Evolutionary conservation across 148 eudicot species (phyloP).

Genomic region (Bassia scoparia): DNA sequence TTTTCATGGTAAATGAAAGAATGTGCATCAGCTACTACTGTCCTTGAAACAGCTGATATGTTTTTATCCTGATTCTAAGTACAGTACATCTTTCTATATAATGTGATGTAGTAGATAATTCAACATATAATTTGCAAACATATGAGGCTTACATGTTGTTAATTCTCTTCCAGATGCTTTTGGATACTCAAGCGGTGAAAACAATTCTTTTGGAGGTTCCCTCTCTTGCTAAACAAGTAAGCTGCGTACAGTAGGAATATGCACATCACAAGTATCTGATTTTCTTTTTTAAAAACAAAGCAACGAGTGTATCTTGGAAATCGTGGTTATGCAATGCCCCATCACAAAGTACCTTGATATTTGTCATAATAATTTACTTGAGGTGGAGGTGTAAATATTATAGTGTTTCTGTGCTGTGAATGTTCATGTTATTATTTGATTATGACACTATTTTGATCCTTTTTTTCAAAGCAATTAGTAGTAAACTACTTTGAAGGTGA

Average conservation of each 20-base stretch:
- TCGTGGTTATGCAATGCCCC: background rate
- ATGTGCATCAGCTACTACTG: background rate
- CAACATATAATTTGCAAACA: background rate
- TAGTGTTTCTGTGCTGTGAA: background rate
- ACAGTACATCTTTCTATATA: background rate
- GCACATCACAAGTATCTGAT: background rate
- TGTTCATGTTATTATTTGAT: background rate
- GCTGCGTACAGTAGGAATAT: conserved; percentile 1
- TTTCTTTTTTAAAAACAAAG: background rate
- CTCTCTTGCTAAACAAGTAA: conserved; percentile 87
- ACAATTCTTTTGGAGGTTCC: conserved; percentile 96
- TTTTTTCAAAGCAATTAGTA: background rate
- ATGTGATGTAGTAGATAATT: background rate
- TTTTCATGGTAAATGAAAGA: background rate
- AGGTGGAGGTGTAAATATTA: background rate
- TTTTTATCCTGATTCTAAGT: background rate
- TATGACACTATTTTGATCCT: background rate
- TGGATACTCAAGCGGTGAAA: conserved; percentile 98
- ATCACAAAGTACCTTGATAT: background rate
- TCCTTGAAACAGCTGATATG: background rate
- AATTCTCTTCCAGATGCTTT: conserved; percentile 65
- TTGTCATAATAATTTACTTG: background rate
- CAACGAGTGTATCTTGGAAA: background rate
- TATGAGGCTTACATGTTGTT: background rate
- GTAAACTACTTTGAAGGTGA: background rate